These are phyloP conservation scores for Phytophthora palmivora DNA, from an alignment of 352 stramenopile species.

Conservation along the genomic window DNA sequence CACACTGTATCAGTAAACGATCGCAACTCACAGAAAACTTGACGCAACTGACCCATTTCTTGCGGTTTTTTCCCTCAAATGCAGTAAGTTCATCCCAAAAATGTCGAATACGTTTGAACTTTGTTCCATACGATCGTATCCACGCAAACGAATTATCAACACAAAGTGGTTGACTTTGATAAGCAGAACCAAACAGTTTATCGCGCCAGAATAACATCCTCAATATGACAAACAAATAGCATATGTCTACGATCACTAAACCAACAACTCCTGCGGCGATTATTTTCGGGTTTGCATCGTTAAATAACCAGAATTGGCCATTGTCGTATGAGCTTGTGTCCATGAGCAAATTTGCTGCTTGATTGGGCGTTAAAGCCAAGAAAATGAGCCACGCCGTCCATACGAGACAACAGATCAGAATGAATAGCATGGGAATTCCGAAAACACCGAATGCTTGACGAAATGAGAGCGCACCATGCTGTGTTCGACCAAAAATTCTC, in stretches of 20 bases:
- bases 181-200: constrained; percentile 18
- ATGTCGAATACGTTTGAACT: not conserved
- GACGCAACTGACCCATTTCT: constrained; percentile 43
- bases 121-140: not conserved
- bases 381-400: constrained; percentile 50
- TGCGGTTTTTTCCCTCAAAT: constrained; percentile 43
- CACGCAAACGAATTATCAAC: constrained; percentile 4
- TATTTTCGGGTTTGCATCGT: constrained; percentile 10
- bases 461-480: constrained; percentile 13
- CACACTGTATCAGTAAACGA: not conserved
- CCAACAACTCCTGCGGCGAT: constrained; percentile 24
- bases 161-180: constrained; percentile 5
- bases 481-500: constrained; percentile 1
- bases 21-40: not conserved
- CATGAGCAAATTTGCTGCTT: constrained; percentile 52
- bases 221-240: constrained; percentile 31
- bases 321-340: constrained; percentile 50
- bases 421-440: constrained; percentile 23
- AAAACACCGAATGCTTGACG: constrained; percentile 14
- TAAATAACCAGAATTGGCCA: constrained; percentile 54
- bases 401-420: constrained; percentile 20
- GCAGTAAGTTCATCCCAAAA: constrained; percentile 33
- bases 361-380: constrained; percentile 44
- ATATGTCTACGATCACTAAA: constrained; percentile 33
- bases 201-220: constrained; percentile 38